Evolutionary conservation across 768 basidiomycete species (phyloP), one percentile per base, ranked within the genome.

Genomic region (Macrolepiota fuliginosa): DNA sequence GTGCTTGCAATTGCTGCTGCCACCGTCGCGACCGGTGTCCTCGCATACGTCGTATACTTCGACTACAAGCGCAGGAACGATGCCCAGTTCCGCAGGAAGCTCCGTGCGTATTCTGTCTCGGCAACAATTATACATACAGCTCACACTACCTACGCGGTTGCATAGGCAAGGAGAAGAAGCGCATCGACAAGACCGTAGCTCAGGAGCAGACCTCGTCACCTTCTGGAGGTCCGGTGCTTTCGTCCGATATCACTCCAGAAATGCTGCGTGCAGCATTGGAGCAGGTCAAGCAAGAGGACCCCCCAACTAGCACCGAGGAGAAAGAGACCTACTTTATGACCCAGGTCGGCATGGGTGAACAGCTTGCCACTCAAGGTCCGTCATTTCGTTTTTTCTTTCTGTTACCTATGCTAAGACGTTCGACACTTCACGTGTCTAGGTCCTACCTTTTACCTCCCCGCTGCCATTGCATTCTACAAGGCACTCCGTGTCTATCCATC

Each of bases 11-110:
- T 81, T 67, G 80, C 81, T 27, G 78, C 78, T 37, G 72, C 80
- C 67, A 77, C 81, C 40, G 74, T 88, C 40, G 81, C 87, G 22
- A 82, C 83, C 47, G 81, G 87, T 50, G 67, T 88, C 40, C 74
- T 91, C 37, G 93, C 87, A 24, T 98, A 98, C 73, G 94, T 91
- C 32, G 82, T 86, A 57, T 98, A 94, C 77, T 99, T 98, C 69
- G 97, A 99, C 81, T 88, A 96, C 79, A 92, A 85, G 79, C 88
- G 97, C 55, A 85, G 96, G 70, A 92, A 91, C 71, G 94, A 97
- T 71, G 74, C 79, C 46, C 81, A 83, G 15, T 99, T 99, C 83
- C 86, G 97, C 72, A 94, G 87, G 77, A 87, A 85, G 71, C 83
- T 98, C 61, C 86, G 95, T 91, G 75, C 66, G 92, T 83, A 62